Conservation (phyloP, 2,329 filamentous ascomycete genomes). For the Colletotrichum gloeosporioides region DNA sequence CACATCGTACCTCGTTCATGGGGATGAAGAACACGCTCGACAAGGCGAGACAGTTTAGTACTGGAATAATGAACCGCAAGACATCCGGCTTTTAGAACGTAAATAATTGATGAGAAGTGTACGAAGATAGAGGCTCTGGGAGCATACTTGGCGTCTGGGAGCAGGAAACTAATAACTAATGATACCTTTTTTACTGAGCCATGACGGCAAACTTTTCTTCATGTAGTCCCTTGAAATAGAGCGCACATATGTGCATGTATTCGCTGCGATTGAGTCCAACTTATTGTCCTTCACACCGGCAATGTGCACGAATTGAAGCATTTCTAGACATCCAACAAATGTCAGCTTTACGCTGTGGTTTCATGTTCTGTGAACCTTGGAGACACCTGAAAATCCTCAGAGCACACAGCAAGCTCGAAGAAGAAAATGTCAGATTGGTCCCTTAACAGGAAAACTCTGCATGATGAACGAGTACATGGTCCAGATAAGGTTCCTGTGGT, state of each 20-base stretch:
- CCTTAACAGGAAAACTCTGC: not conserved
- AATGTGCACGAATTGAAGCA: not conserved
- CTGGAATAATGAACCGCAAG: conserved; percentile 18
- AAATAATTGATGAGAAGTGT: not conserved
- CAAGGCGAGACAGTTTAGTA: conserved; percentile 19
- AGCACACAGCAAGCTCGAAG: not conserved
- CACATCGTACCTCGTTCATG: conserved; percentile 14
- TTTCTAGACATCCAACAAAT: not conserved
- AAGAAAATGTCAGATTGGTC: not conserved
- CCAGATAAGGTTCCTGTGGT: not conserved
- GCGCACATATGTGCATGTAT: not conserved
- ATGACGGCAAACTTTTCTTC: not conserved
- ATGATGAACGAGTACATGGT: not conserved
- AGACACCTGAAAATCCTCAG: not conserved
- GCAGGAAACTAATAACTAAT: not conserved
- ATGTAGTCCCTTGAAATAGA: not conserved
- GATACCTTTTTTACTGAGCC: not conserved
- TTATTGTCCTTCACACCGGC: not conserved
- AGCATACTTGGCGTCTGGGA: not conserved
- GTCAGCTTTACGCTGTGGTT: not conserved
- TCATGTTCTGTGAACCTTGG: not conserved
- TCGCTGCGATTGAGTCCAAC: not conserved
- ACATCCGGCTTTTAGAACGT: conserved; percentile 3
- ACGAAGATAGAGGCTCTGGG: not conserved
- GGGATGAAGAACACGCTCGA: conserved; percentile 21